Percentiles rank a stretch among this genome's conserved stretches.
Evolutionary conservation across 75 land plant genomes (phyloP).

Genomic region (Pinus tabuliformis): DNA sequence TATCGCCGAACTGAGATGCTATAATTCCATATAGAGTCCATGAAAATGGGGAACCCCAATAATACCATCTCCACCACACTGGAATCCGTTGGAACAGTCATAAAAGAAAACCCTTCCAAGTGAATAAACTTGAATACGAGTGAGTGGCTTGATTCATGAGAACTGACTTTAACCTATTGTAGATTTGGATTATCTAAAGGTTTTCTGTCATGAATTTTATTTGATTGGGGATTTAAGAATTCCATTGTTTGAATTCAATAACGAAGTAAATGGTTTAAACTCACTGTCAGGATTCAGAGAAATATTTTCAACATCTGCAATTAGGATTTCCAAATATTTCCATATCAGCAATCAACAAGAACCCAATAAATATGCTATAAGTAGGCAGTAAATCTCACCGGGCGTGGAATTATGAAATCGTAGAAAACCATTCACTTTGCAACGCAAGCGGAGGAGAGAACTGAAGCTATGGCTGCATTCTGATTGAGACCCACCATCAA

Average conservation of each 20-base stretch:
- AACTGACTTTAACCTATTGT: neutral
- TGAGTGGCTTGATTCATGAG: neutral
- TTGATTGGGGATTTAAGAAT: no score
- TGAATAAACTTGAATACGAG: neutral
- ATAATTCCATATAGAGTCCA: constrained; percentile 71
- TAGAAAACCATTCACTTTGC: constrained; percentile 78
- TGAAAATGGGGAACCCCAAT: constrained; percentile 66
- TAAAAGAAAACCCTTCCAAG: neutral
- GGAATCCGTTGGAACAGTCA: constrained; percentile 59
- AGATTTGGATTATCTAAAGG: no score
- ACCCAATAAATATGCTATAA: no score
- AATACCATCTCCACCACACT: constrained; percentile 89
- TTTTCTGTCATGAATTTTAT: no score
- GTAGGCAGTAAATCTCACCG: constrained; percentile 28
- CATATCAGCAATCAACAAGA: no score
- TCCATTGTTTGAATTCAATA: no score
- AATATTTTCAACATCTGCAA: no score
- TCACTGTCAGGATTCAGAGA: no score
- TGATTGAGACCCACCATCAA: constrained; percentile 78
- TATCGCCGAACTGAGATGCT: constrained; percentile 64
- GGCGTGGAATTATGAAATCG: constrained; percentile 78
- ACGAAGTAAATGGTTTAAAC: no score
- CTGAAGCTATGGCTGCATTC: constrained; percentile 60
- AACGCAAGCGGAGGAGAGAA: constrained; percentile 66
- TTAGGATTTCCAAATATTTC: no score